phyloP scores from a whole-genome alignment of 148 eudicot genomes.

The Tetragonia tetragonoides region DNA sequence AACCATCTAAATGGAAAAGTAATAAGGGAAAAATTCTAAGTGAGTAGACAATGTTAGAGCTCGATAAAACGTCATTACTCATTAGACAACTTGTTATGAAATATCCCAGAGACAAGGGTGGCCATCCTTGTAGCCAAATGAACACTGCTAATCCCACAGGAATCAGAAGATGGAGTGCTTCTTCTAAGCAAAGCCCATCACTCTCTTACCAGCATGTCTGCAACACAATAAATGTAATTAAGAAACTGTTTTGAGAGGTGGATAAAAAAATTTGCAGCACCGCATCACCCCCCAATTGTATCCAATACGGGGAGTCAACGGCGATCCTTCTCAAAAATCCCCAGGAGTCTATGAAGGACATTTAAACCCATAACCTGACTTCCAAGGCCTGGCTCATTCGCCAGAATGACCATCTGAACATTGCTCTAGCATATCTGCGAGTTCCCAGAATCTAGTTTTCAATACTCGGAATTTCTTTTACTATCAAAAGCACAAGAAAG shows the following conservation, averaged over 20 bases:
- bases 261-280: conserved; percentile 35
- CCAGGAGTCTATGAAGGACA: conserved; percentile 38
- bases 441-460: conserved; percentile 60
- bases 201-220: conserved; percentile 74
- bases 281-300: conserved; percentile 42
- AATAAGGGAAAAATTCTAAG: neutral
- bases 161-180: conserved; percentile 55
- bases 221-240: conserved; percentile 64
- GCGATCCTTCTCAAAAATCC: conserved; percentile 40
- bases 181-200: conserved; percentile 61
- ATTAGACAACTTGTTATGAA: conserved; percentile 14
- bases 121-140: conserved; percentile 45
- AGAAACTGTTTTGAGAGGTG: conserved; percentile 38
- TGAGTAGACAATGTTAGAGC: conserved; percentile 24
- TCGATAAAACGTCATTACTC: conserved; percentile 19
- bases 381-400: conserved; percentile 59
- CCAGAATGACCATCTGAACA: conserved; percentile 56
- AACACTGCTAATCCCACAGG: conserved; percentile 50
- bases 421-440: conserved; percentile 75
- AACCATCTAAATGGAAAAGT: neutral
- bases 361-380: conserved; percentile 53
- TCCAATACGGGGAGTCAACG: conserved; percentile 31
- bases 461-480: conserved; percentile 35
- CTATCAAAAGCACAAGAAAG: conserved; percentile 11
- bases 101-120: conserved; percentile 36